Conservation (phyloP, 148 eudicot genomes). For the Amaranthus palmeri region DNA sequence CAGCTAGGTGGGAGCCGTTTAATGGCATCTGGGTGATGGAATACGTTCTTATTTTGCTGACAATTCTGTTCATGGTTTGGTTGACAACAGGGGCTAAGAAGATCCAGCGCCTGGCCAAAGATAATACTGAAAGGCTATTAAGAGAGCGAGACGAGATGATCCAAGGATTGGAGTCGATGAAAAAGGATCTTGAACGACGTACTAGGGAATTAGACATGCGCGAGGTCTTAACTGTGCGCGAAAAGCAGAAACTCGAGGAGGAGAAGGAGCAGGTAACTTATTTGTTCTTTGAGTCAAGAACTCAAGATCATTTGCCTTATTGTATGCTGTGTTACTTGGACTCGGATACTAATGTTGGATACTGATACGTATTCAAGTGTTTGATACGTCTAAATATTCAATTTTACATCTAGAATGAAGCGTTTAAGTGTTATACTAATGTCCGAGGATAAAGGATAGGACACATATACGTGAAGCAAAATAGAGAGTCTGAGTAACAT, state of each 20-base stretch:
- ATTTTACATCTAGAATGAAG: too few species aligned
- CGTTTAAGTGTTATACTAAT: too few species aligned
- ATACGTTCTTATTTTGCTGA: not conserved
- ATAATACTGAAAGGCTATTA: slow-evolving; percentile 47
- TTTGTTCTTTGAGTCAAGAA: not conserved
- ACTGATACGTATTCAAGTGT: too few species aligned
- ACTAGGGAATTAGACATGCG: slow-evolving; percentile 56
- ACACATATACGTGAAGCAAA: too few species aligned
- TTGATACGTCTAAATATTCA: too few species aligned
- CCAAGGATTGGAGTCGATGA: slow-evolving; percentile 55
- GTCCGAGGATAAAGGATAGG: too few species aligned
- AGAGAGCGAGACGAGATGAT: slow-evolving; percentile 65
- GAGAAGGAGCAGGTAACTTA: slow-evolving; percentile 71
- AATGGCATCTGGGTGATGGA: not conserved
- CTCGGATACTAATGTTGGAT: too few species aligned
- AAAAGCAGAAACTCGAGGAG: slow-evolving; percentile 74
- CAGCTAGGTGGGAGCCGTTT: too few species aligned
- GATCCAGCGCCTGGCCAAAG: slow-evolving; percentile 59
- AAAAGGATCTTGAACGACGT: slow-evolving; percentile 53
- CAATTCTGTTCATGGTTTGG: not conserved
- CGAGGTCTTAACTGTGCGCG: slow-evolving; percentile 72
- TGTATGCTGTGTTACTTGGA: not conserved
- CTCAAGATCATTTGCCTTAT: not conserved
- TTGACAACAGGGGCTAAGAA: slow-evolving; percentile 54
- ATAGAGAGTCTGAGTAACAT: too few species aligned